These are phyloP conservation scores for Podila horticola DNA, from an alignment of 192 early-diverging fungal genomes.

Conservation along the genomic window DNA sequence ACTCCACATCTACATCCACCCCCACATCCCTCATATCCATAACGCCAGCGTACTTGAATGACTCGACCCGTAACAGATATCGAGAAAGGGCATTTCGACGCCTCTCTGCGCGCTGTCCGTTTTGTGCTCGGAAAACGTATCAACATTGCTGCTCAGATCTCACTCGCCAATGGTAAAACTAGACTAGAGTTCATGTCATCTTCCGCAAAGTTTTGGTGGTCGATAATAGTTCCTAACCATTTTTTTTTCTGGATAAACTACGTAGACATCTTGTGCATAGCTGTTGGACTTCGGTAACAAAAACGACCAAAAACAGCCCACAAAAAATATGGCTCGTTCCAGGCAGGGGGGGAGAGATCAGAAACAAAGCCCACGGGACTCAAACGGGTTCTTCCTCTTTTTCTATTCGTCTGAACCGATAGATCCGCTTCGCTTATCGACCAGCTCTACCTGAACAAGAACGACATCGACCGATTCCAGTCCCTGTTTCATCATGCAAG, in stretches of 20 bases:
- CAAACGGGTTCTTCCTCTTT: too few relatives aligned
- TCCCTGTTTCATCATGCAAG: conserved; percentile 51
- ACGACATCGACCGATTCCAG: conserved; percentile 40
- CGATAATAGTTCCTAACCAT: not conserved
- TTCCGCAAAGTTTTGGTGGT: not conserved
- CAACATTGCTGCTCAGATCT: conserved; percentile 27
- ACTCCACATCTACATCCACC: not conserved
- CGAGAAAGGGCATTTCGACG: conserved; percentile 23
- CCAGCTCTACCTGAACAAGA: conserved; percentile 42
- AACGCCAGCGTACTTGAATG: not conserved
- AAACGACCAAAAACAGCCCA: not conserved
- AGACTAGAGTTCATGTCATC: not conserved
- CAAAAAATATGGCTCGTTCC: not conserved
- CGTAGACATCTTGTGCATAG: conserved; percentile 39
- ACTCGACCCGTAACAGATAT: not conserved
- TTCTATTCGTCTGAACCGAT: not conserved
- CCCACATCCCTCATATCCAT: not conserved
- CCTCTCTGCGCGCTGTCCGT: conserved; percentile 13
- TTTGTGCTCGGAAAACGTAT: conserved; percentile 6
- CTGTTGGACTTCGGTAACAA: conserved; percentile 29
- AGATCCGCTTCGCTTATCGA: conserved; percentile 47
- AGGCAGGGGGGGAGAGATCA: not conserved
- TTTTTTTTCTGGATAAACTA: not conserved
- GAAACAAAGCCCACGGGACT: not conserved
- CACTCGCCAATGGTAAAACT: conserved; percentile 29